Evolutionary conservation across 2,329 filamentous ascomycete genomes (phyloP), one percentile per base, ranked within the genome.

Genomic region (Botrytis sinoallii): DNA sequence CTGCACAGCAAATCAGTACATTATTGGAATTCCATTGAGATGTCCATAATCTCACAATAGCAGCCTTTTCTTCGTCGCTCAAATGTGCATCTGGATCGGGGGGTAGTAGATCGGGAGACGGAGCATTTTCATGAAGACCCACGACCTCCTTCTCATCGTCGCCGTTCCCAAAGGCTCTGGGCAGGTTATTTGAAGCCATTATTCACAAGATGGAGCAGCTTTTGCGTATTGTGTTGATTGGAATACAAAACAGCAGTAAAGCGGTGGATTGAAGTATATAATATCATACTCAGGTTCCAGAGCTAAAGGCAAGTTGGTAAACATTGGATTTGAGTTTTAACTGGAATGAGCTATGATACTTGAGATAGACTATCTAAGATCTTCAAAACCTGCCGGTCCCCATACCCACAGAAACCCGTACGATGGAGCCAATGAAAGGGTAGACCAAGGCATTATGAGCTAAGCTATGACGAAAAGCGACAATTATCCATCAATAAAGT

Each of bases 81-180:
- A 92, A 82, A 12, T 89, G 88, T 66, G 87, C 90, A 82, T 94
- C 92, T 0, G 89, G 89, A 77, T 91, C 88, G 38, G 76, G 76
- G 69, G 77, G 76, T 12, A 77, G 76, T 18, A 77, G 16, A 55
- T 72, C 71, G 3, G 68, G 38, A 55, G 70, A 55, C 22, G 61
- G 32, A 16, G 18, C 32, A 25, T 67, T 22, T n/a, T 71, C 72
- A n/a, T 48, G 32, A 29, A 64, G 48, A 38, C 40, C 65, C 9
- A 52, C 14, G 16, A 48, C 38, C 29, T 9, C 52, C 65, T 75
- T 75, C 64, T 75, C 74, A 8, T 74, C 70, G 25, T 70, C 60
- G 9, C 18, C 42, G n/a, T 46, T 59, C 8, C 32, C 44, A 38
- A 20, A 35, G 4, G 29, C 22, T 22, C 29, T 68, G 35, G 68